phyloP scores from a whole-genome alignment of 345 rosid species.

The Litchi chinensis region DNA sequence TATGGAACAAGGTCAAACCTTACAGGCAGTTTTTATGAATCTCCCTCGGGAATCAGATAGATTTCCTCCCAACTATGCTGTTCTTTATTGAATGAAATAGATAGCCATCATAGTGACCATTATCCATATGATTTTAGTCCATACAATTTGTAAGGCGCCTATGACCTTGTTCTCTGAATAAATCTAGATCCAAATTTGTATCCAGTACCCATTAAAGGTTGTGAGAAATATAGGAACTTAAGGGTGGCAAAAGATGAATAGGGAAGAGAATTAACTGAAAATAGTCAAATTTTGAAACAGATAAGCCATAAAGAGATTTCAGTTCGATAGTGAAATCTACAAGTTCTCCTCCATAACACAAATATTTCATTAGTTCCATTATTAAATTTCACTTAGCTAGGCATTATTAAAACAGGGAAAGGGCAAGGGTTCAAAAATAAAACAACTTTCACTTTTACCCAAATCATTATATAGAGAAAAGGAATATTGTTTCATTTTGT shows the following conservation, averaged over 20 bases:
- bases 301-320: not conserved
- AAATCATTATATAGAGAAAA: conserved; percentile 18
- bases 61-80: not conserved
- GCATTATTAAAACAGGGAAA: not conserved
- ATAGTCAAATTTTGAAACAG: not conserved
- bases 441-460: not conserved
- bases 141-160: not conserved
- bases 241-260: not conserved
- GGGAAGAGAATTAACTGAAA: not conserved
- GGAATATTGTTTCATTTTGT: conserved; percentile 7
- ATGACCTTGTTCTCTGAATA: not conserved
- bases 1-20: not conserved
- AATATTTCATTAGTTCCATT: not conserved
- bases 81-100: not conserved
- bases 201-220: not conserved
- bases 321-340: not conserved
- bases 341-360: not conserved
- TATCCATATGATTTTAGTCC: not conserved
- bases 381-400: not conserved
- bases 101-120: not conserved
- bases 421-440: not conserved
- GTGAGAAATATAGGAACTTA: not conserved
- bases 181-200: not conserved
- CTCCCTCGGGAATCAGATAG: too few species aligned
- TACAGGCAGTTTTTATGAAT: too few species aligned